Evolutionary conservation across 192 early-diverging fungal species (phyloP), one percentile per base, ranked within the genome.

Genomic region (Funneliformis geosporum): DNA sequence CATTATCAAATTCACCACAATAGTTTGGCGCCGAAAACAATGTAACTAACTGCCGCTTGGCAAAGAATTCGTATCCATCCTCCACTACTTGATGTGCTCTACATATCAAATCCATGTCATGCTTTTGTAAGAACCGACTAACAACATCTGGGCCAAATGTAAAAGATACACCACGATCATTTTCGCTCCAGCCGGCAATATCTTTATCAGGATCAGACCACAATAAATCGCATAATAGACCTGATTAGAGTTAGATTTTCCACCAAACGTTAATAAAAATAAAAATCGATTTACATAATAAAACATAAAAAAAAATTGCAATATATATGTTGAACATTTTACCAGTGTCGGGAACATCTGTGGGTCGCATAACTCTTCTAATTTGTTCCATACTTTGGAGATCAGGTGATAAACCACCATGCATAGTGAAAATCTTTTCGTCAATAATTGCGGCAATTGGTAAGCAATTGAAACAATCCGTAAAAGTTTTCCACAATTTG

Each of bases 401-500:
- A 83, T 99, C 97, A 7, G 97, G 97, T 12, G 96, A 98, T 16
- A 99, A 89, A 60, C 97, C 97, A 65, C 97, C 97, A 84, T 99
- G 97, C 97, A 99, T 98, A 71, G 94, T 94, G 76, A 99, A 96
- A 79, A 99, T 99, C 84, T 98, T 98, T 86, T 98, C 97, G 85
- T 98, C 97, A 80, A 98, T 95, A 66, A 98, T 94, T 39, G 97
- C 97, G 10, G 97, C 95, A 82, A 98, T 97, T 21, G 97, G 97
- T 65, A 98, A 88, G 80, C 97, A 98, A 86, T 98, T 98, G 89
- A 98, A 98, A 83, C 97, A 98, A 86, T 98, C 97, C 25, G 96
- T 98, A 81, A 98, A 98, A n/a, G 94, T 97, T 85, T 99, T 99
- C 97, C 97, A 99, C 70, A 99, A 87, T 85, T 97, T 97, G 88